Evolutionary conservation across 2,329 filamentous ascomycete species (phyloP).

Genomic region (Penicillium sp.): DNA sequence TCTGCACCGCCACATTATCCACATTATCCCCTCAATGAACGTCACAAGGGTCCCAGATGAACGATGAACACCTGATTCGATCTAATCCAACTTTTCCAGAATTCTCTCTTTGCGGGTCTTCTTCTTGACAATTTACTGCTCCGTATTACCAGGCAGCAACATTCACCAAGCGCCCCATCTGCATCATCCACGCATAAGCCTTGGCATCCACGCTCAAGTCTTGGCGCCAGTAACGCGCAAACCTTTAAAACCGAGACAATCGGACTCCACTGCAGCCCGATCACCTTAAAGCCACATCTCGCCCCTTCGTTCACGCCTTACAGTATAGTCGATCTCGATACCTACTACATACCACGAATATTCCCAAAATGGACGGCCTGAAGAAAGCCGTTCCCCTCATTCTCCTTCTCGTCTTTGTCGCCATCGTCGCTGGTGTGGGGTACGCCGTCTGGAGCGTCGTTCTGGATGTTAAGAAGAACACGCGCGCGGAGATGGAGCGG

Average conservation of each 20-base stretch:
- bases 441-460: slow-evolving; percentile 60
- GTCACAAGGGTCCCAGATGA: background rate
- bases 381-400: slow-evolving; percentile 54
- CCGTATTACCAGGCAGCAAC: background rate
- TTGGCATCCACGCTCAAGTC: too few species aligned
- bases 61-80: background rate
- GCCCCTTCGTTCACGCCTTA: background rate
- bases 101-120: background rate
- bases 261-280: background rate
- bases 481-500: slow-evolving; percentile 62
- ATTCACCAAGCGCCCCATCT: background rate
- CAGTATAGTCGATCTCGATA: background rate
- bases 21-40: background rate
- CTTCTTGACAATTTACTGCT: background rate
- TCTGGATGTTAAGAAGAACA: slow-evolving; percentile 58
- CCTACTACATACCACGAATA: background rate
- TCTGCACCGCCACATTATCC: too few species aligned
- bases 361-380: slow-evolving; percentile 15
- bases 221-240: background rate
- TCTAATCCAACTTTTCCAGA: background rate
- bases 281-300: background rate
- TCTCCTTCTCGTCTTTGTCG: slow-evolving; percentile 56
- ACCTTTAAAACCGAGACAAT: background rate
- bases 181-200: background rate
- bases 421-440: slow-evolving; percentile 52